phyloP scores from a whole-genome alignment of 2,329 filamentous ascomycete species.

The Dothideomycetidae sp. region DNA sequence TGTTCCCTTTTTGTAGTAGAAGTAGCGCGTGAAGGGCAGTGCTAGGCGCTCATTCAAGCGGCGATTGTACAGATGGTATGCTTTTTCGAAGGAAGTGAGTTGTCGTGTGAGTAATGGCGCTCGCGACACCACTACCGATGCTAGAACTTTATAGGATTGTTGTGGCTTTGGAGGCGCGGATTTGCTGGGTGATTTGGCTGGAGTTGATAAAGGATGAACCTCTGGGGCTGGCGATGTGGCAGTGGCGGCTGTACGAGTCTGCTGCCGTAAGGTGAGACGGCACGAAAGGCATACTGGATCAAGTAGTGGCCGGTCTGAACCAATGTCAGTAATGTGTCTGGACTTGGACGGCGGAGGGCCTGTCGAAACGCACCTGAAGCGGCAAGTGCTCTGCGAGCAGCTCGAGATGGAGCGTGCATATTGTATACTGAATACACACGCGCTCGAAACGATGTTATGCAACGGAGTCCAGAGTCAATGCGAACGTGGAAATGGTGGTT shows the following conservation, averaged over 20 bases:
- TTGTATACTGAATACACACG: conserved; percentile 14
- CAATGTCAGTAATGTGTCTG: conserved; percentile 6
- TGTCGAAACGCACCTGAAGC: conserved; percentile 5
- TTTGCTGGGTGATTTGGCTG: conserved; percentile 20
- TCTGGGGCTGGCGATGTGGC: conserved; percentile 19
- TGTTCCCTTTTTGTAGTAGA: conserved; percentile 90
- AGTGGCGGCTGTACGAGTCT: conserved; percentile 24
- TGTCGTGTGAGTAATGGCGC: conserved; percentile 74
- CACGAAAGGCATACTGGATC: conserved; percentile 34
- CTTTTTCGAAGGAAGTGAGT: conserved; percentile 75
- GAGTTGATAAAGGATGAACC: conserved; percentile 17
- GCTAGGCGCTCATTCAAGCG: conserved; percentile 86
- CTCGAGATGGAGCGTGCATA: conserved; percentile 33
- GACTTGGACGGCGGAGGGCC: not conserved
- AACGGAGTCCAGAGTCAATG: no score
- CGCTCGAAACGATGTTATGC: conserved; percentile 7
- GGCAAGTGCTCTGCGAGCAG: conserved; percentile 29
- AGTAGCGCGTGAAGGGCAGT: conserved; percentile 73
- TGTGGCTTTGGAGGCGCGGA: conserved; percentile 34
- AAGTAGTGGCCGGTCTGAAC: conserved; percentile 21
- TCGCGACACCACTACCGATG: conserved; percentile 73
- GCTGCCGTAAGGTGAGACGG: conserved; percentile 27
- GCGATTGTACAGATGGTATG: conserved; percentile 94
- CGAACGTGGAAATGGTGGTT: no score
- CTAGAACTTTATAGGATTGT: conserved; percentile 32